These are phyloP conservation scores for Candida hispaniensis DNA, from an alignment of 805 yeast genomes.

Conservation along the genomic window DNA sequence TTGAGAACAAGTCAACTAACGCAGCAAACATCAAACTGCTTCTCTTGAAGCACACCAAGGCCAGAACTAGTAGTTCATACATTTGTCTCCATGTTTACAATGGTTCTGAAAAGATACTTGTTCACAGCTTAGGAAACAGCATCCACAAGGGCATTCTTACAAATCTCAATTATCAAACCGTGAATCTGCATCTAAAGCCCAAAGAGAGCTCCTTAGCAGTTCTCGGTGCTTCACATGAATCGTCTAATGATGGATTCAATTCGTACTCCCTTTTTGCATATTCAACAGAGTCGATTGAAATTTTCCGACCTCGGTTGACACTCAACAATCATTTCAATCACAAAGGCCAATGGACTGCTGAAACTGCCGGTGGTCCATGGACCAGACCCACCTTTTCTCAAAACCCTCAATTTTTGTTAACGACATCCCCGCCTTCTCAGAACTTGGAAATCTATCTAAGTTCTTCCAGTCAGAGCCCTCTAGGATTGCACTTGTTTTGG, in stretches of 20 bases:
- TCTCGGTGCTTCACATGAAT: slow-evolving; percentile 16
- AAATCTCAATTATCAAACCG: slow-evolving; percentile 29
- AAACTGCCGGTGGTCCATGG: slow-evolving; percentile 47
- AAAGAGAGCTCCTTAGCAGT: slow-evolving; percentile 22
- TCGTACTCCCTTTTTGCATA: slow-evolving; percentile 20
- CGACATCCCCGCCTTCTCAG: too few relatives aligned
- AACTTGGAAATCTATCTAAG: too few relatives aligned
- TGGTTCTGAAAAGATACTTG: slow-evolving; percentile 9
- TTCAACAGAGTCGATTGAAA: slow-evolving; percentile 9
- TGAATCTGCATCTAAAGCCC: slow-evolving; percentile 22
- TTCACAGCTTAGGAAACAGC: slow-evolving; percentile 16
- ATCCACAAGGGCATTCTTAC: slow-evolving; percentile 22
- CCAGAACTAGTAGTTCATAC: slow-evolving; percentile 1
- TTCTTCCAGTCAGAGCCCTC: too few relatives aligned
- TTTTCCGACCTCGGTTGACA: slow-evolving; percentile 30
- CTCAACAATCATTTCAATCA: slow-evolving; percentile 22
- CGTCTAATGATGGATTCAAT: slow-evolving; percentile 4
- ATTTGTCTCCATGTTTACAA: slow-evolving; percentile 17
- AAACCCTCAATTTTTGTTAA: slow-evolving; percentile 46
- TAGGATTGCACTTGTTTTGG: too few relatives aligned
- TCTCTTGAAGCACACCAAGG: slow-evolving; percentile 16
- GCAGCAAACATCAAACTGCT: slow-evolving; percentile 7
- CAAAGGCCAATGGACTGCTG: slow-evolving; percentile 38
- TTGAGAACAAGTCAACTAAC: slow-evolving; percentile 19
- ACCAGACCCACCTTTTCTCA: slow-evolving; percentile 34